Percentiles rank a stretch among this genome's conserved stretches.
phyloP scores from a whole-genome alignment of 345 rosid species.

The Crucihimalaya himalaica region DNA sequence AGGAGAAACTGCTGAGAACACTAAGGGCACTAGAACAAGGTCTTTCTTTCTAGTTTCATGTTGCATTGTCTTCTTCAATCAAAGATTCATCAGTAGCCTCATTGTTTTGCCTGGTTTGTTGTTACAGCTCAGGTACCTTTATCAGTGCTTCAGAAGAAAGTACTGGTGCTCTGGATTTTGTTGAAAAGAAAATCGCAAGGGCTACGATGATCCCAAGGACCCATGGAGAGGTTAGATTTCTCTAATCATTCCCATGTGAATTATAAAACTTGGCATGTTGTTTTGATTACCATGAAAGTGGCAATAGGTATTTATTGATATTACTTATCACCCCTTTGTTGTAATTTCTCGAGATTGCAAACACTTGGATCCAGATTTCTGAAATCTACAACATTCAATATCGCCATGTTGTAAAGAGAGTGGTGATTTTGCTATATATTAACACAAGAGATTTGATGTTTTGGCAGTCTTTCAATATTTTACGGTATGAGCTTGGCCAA shows the following conservation, averaged over 20 bases:
- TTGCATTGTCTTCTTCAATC: not conserved
- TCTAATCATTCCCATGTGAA: not conserved
- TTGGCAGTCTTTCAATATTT: slow-evolving; percentile 80
- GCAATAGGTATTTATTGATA: not conserved
- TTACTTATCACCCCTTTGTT: not conserved
- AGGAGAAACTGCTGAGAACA: slow-evolving; percentile 72
- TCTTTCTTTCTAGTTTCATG: not conserved
- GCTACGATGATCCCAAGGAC: slow-evolving; percentile 67
- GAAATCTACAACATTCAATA: not conserved
- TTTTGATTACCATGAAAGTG: not conserved
- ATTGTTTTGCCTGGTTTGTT: slow-evolving; percentile 7
- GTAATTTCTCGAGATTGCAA: not conserved
- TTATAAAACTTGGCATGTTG: not conserved
- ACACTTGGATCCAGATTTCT: not conserved
- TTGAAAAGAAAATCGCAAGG: slow-evolving; percentile 71
- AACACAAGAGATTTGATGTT: slow-evolving; percentile 19
- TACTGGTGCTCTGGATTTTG: slow-evolving; percentile 53
- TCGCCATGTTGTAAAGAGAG: slow-evolving; percentile 3
- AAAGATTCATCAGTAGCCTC: not conserved
- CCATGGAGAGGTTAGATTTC: slow-evolving; percentile 67
- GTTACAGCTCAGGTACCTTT: slow-evolving; percentile 77
- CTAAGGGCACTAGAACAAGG: slow-evolving; percentile 79
- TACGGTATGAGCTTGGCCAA: slow-evolving; percentile 86
- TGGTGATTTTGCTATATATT: slow-evolving; percentile 11
- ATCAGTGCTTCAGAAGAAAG: slow-evolving; percentile 67